Percentiles rank a stretch among this genome's conserved stretches.
Evolutionary conservation across 495 filamentous ascomycete genomes (phyloP).

Genomic region (Daldinia caldariorum): DNA sequence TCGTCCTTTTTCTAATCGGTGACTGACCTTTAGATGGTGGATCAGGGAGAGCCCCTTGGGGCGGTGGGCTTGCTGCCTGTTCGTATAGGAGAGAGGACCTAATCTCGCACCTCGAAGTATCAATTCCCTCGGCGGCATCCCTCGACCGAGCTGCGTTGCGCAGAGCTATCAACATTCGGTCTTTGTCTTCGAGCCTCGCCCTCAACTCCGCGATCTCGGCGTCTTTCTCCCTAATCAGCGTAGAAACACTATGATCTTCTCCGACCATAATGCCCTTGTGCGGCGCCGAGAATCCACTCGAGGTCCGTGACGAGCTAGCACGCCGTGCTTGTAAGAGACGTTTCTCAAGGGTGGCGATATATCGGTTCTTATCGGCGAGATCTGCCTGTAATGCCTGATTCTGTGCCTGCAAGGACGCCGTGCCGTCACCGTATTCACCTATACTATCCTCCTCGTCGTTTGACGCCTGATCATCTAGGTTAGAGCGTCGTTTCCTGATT

Average conservation of each 20-base stretch:
- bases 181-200: slow-evolving; percentile 92
- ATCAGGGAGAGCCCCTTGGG: slow-evolving; percentile 51
- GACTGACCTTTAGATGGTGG: slow-evolving; percentile 52
- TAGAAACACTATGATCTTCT: slow-evolving; percentile 72
- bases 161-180: slow-evolving; percentile 89
- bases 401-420: slow-evolving; percentile 80
- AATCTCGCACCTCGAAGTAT: slow-evolving; percentile 54
- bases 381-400: slow-evolving; percentile 92
- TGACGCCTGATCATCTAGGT: slow-evolving; percentile 50
- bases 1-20: slow-evolving; percentile 63
- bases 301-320: slow-evolving; percentile 87
- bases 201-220: slow-evolving; percentile 91
- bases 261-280: slow-evolving; percentile 69
- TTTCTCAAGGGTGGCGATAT: slow-evolving; percentile 92
- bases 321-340: slow-evolving; percentile 90
- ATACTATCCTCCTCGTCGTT: slow-evolving; percentile 77
- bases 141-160: slow-evolving; percentile 87
- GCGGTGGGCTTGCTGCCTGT: slow-evolving; percentile 47
- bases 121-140: slow-evolving; percentile 75
- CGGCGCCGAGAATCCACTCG: slow-evolving; percentile 67
- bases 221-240: slow-evolving; percentile 86
- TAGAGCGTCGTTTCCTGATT: slow-evolving; percentile 55
- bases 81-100: slow-evolving; percentile 58
- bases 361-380: slow-evolving; percentile 92
- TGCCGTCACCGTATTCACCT: slow-evolving; percentile 87